These are phyloP conservation scores for Rheum nobile DNA, from an alignment of 148 eudicot genomes.

Conservation along the genomic window DNA sequence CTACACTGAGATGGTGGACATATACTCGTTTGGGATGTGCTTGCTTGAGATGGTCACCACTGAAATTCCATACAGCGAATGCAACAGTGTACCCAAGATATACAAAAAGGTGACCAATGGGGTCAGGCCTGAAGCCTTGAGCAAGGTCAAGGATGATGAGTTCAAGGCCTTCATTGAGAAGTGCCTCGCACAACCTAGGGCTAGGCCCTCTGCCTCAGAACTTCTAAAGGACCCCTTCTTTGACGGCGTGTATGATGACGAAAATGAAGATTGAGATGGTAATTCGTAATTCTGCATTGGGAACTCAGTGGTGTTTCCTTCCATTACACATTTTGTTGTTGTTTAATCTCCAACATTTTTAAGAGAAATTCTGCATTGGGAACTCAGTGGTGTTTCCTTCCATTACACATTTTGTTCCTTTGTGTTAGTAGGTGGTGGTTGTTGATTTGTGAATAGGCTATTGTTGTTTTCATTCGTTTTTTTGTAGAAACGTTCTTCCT, in stretches of 20 bases:
- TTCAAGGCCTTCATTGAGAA: conserved; percentile 56
- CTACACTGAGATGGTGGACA: conserved; percentile 60
- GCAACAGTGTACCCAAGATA: conserved; percentile 52
- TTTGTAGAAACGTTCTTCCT: not conserved
- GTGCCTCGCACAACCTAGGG: conserved; percentile 63
- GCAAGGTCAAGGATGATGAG: conserved; percentile 46
- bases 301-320: not conserved
- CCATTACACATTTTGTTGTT: not conserved
- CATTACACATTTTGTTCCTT: not conserved
- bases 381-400: not conserved
- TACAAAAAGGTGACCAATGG: conserved; percentile 61
- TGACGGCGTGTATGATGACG: conserved; percentile 42
- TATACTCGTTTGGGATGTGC: conserved; percentile 74
- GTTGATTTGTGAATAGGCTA: not conserved
- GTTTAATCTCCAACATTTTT: not conserved
- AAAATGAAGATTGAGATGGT: not conserved
- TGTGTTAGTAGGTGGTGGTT: not conserved
- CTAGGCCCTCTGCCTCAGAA: conserved; percentile 61
- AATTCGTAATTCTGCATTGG: not conserved
- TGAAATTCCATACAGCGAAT: conserved; percentile 71
- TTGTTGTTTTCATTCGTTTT: not conserved
- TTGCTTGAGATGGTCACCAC: conserved; percentile 71
- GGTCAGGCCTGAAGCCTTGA: conserved; percentile 42
- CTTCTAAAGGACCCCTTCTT: conserved; percentile 64
- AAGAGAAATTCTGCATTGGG: not conserved